A percentile compares a stretch with the other conserved stretches of the same genome.
phyloP scores from a whole-genome alignment of 306 rosid genomes.

The Cyclanthera cordifolia region DNA sequence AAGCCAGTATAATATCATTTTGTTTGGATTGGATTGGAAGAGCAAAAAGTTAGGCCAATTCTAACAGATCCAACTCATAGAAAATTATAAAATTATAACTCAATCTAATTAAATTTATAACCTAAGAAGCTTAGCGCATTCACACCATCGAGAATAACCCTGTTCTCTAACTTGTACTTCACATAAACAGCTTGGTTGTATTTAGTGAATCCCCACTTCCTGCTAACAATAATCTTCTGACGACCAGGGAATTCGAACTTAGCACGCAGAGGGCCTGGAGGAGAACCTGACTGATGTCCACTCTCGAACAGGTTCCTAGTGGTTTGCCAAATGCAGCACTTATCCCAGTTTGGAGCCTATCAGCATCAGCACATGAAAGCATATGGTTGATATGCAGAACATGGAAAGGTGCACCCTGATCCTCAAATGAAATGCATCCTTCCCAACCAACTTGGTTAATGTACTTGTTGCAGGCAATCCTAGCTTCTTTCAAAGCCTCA shows the following conservation, averaged over 20 bases:
- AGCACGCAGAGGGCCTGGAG: conserved; percentile 64
- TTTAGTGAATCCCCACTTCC: conserved; percentile 89
- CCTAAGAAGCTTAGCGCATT: conserved; percentile 62
- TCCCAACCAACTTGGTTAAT: conserved; percentile 67
- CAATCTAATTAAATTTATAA: too few species aligned
- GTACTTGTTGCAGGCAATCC: conserved; percentile 72
- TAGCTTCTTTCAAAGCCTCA: conserved; percentile 65
- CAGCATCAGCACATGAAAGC: conserved; percentile 90
- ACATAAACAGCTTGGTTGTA: conserved; percentile 45
- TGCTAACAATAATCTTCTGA: conserved; percentile 68
- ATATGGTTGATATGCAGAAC: conserved; percentile 73
- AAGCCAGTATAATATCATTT: too few species aligned
- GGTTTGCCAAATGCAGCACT: conserved; percentile 87
- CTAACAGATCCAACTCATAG: too few species aligned
- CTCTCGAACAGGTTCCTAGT: conserved; percentile 68
- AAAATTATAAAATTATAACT: too few species aligned
- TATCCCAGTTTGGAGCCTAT: conserved; percentile 87
- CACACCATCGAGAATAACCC: conserved; percentile 64
- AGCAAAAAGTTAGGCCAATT: too few species aligned
- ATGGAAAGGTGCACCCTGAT: conserved; percentile 75
- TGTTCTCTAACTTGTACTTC: conserved; percentile 47
- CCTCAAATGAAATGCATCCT: conserved; percentile 65
- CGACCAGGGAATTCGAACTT: conserved; percentile 68
- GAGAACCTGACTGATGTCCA: conserved; percentile 62
- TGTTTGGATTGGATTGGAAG: too few species aligned